phyloP scores from a whole-genome alignment of 2,329 filamentous ascomycete genomes.

The Aspergillus novofumigatus region DNA sequence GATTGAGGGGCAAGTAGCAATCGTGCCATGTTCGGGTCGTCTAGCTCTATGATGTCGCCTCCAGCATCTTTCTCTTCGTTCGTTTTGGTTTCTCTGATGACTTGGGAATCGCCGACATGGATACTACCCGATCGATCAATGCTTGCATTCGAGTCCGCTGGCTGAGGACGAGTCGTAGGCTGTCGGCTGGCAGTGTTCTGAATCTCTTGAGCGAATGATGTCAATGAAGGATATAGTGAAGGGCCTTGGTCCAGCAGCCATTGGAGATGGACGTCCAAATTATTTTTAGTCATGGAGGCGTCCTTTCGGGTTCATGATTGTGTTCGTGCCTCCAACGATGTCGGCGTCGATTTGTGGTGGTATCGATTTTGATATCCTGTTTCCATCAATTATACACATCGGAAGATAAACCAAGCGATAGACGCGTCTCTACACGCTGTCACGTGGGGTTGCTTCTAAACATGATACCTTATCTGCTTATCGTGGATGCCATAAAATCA shows the following conservation, averaged over 20 bases:
- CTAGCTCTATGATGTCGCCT: constrained; percentile 15
- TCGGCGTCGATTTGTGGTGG: not conserved
- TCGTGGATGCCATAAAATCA: not conserved
- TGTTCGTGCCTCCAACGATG: constrained; percentile 5
- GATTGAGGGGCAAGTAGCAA: constrained; percentile 40
- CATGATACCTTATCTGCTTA: not conserved
- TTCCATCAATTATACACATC: not conserved
- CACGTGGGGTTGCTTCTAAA: constrained; percentile 15
- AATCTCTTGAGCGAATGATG: constrained; percentile 24
- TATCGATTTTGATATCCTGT: not conserved
- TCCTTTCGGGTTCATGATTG: constrained; percentile 25
- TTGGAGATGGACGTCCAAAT: constrained; percentile 42
- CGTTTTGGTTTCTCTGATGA: not conserved
- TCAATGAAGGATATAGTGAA: constrained; percentile 29
- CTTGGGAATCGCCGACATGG: constrained; percentile 11
- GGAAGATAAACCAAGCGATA: not conserved
- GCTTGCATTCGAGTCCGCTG: constrained; percentile 1
- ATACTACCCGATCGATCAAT: constrained; percentile 6
- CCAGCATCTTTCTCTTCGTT: constrained; percentile 20
- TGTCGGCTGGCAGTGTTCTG: constrained; percentile 9
- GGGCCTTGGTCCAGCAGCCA: constrained; percentile 44
- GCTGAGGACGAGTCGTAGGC: not conserved
- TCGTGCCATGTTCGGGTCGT: constrained; percentile 40
- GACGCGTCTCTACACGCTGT: constrained; percentile 23
- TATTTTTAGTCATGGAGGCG: constrained; percentile 48